phyloP scores from a whole-genome alignment of 2,329 filamentous ascomycete genomes.

The Tolypocladium paradoxum region DNA sequence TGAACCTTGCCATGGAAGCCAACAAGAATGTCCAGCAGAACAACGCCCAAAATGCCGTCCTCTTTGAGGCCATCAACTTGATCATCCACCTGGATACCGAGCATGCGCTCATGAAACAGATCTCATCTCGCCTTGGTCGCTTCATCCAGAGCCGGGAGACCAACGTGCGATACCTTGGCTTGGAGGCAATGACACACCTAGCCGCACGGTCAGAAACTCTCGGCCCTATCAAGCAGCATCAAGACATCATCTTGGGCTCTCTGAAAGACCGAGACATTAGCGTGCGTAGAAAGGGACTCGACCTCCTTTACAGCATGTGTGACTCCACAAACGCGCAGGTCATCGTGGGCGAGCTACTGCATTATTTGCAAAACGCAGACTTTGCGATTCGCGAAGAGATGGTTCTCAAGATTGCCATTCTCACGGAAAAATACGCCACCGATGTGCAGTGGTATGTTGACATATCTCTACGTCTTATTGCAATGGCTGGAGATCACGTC shows the following conservation, averaged over 20 bases:
- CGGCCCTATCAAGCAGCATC: conserved; percentile 96
- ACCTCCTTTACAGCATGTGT: conserved; percentile 98
- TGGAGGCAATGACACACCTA: conserved; percentile 97
- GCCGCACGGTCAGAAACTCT: conserved; percentile 88
- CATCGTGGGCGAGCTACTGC: conserved; percentile 86
- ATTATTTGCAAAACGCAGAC: conserved; percentile 91
- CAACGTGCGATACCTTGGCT: conserved; percentile 88
- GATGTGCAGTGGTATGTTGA: conserved; percentile 99
- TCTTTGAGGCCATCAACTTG: conserved; percentile 97
- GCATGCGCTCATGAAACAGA: conserved; percentile 88
- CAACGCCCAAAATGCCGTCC: conserved; percentile 93
- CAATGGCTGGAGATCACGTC: conserved; percentile 95
- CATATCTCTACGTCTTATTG: conserved; percentile 85
- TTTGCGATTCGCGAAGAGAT: conserved; percentile 98
- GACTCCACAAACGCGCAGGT: conserved; percentile 87
- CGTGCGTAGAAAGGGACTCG: conserved; percentile 87
- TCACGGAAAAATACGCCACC: conserved; percentile 97
- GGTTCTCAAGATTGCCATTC: conserved; percentile 96
- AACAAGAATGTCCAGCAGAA: conserved; percentile 99
- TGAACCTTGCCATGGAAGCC: conserved; percentile 83
- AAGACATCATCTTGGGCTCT: conserved; percentile 89
- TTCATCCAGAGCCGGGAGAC: conserved; percentile 97
- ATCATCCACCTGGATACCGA: conserved; percentile 97
- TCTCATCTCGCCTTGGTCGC: conserved; percentile 79
- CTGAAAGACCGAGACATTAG: conserved; percentile 94